Percentiles rank a stretch among this genome's conserved stretches.
Evolutionary conservation across 306 rosid genomes (phyloP).

Genomic region (Quercus mongolica): DNA sequence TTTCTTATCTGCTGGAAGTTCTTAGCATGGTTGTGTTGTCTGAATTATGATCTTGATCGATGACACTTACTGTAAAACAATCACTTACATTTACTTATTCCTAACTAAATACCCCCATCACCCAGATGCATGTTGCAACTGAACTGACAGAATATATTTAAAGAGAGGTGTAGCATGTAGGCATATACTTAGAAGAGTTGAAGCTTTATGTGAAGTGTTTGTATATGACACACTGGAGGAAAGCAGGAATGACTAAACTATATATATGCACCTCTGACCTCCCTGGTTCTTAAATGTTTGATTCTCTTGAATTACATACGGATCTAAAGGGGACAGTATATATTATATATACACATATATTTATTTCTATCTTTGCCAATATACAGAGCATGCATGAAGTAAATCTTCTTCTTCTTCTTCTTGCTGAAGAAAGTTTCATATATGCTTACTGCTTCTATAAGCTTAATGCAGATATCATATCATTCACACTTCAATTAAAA

Average conservation of each 20-base stretch:
- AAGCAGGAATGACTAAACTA: neutral
- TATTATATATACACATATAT: neutral
- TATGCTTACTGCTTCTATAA: too few species aligned
- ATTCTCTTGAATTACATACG: neutral
- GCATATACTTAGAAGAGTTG: neutral
- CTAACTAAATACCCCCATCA: neutral
- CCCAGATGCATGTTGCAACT: constrained; percentile 1
- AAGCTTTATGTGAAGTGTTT: neutral
- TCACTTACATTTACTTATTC: neutral
- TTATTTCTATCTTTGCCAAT: neutral
- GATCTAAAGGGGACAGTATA: neutral
- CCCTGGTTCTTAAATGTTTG: neutral
- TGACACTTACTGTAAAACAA: neutral
- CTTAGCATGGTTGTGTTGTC: constrained; percentile 5
- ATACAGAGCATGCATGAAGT: neutral
- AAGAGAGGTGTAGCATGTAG: neutral
- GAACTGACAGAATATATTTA: neutral
- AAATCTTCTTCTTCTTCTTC: neutral
- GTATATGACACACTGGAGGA: neutral
- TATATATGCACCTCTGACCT: neutral
- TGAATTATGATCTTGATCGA: neutral
- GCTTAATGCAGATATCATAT: too few species aligned
- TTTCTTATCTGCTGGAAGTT: constrained; percentile 50
- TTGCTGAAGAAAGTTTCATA: too few species aligned
- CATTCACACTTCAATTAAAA: too few species aligned